A percentile compares a stretch with the other conserved stretches of the same genome.
phyloP scores from a whole-genome alignment of 2,329 filamentous ascomycete species.

The Sarocladiaceae sp. region DNA sequence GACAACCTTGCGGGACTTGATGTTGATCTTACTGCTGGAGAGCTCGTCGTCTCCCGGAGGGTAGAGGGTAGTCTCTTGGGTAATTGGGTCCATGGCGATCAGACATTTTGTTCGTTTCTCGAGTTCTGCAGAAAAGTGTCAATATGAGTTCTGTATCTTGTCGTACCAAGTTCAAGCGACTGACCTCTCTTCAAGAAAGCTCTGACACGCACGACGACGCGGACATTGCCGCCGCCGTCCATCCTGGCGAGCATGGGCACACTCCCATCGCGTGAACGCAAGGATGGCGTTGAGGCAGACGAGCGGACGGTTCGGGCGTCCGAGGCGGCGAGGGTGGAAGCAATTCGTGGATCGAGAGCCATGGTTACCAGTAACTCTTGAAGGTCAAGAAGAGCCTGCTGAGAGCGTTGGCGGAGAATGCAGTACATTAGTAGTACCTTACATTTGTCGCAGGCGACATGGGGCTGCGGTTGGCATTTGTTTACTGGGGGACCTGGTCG shows the following conservation, averaged over 20 bases:
- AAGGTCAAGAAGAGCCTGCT: conserved; percentile 34
- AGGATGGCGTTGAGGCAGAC: conserved; percentile 72
- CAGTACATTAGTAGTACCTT: conserved; percentile 28
- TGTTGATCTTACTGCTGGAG: conserved; percentile 45
- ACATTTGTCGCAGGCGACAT: not conserved
- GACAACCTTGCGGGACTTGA: conserved; percentile 65
- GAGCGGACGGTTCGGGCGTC: conserved; percentile 45
- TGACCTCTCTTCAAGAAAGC: conserved; percentile 75
- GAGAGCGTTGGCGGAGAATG: conserved; percentile 36
- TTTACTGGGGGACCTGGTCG: conserved; percentile 27
- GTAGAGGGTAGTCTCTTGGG: conserved; percentile 77
- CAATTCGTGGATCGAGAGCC: conserved; percentile 39
- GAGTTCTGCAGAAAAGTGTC: conserved; percentile 56
- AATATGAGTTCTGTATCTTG: not conserved
- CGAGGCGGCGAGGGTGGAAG: conserved; percentile 26
- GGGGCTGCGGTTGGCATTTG: conserved; percentile 18
- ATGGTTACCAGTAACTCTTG: conserved; percentile 36
- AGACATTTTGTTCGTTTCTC: conserved; percentile 79
- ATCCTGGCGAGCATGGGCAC: conserved; percentile 51
- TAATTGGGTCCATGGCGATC: conserved; percentile 84
- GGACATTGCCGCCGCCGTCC: conserved; percentile 70
- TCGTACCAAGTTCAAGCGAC: conserved; percentile 16
- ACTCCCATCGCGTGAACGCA: conserved; percentile 69
- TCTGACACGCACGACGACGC: conserved; percentile 76
- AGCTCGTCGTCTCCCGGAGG: conserved; percentile 57